These are phyloP conservation scores for Picea abies DNA, from an alignment of 83 land plant genomes.

Conservation along the genomic window DNA sequence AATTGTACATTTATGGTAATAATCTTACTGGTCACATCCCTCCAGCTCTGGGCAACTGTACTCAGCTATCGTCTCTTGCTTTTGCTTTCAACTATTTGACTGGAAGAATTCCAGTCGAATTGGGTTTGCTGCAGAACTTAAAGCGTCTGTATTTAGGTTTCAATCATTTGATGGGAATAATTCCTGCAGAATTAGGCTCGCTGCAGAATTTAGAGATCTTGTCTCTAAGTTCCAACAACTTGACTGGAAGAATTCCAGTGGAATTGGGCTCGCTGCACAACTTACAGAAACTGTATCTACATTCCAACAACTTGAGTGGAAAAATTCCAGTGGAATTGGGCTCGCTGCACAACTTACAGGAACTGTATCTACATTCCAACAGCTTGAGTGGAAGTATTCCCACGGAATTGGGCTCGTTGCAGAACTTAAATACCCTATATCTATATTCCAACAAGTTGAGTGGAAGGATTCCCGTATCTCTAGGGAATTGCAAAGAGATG, in stretches of 20 bases:
- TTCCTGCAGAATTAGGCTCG: background rate
- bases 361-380: background rate
- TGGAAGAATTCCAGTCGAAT: too few relatives aligned
- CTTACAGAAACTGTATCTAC: background rate
- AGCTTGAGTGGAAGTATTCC: background rate
- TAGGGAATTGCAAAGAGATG: background rate
- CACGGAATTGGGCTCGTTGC: background rate
- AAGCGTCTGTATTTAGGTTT: too few relatives aligned
- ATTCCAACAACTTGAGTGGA: background rate
- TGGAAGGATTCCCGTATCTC: background rate
- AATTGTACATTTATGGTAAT: too few relatives aligned
- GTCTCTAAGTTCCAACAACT: background rate
- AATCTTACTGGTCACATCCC: too few relatives aligned
- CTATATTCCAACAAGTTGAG: background rate
- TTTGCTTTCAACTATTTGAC: too few relatives aligned
- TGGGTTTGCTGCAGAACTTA: too few relatives aligned
- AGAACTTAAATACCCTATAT: background rate
- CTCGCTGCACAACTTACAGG: background rate
- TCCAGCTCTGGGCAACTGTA: too few relatives aligned
- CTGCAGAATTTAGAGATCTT: background rate
- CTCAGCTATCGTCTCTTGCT: background rate
- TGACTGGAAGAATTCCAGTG: background rate
- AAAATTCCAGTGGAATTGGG: background rate
- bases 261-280: background rate
- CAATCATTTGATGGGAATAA: background rate